These are phyloP conservation scores for Penicillium desertorum DNA, from an alignment of 495 filamentous ascomycete genomes.

Conservation along the genomic window DNA sequence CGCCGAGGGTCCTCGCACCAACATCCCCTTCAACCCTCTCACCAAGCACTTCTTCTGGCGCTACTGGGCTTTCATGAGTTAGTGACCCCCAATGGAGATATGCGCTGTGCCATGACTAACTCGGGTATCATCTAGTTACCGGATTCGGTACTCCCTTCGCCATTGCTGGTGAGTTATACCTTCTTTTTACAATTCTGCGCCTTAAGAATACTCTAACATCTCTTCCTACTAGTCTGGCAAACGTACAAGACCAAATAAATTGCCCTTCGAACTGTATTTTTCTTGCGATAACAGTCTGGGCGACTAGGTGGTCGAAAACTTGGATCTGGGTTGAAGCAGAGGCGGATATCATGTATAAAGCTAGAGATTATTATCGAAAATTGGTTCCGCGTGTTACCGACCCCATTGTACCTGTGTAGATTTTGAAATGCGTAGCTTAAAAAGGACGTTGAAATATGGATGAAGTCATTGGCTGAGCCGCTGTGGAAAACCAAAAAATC, in stretches of 20 bases:
- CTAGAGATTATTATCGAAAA: conserved; percentile 40
- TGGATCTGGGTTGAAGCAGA: conserved; percentile 28
- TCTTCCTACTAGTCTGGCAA: conserved; percentile 71
- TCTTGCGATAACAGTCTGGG: conserved; percentile 23
- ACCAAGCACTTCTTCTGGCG: conserved; percentile 77
- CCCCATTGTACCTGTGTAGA: conserved; percentile 29
- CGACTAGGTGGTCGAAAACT: conserved; percentile 23
- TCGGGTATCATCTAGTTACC: conserved; percentile 46
- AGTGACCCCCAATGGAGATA: conserved; percentile 32
- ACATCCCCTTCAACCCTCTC: conserved; percentile 94
- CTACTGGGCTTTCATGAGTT: conserved; percentile 81
- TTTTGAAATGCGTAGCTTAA: conserved; percentile 17
- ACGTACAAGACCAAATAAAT: conserved; percentile 65
- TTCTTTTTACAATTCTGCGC: neutral
- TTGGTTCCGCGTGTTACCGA: conserved; percentile 17
- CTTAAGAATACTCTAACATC: conserved; percentile 24
- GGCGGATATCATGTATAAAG: conserved; percentile 46
- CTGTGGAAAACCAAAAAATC: conserved; percentile 46
- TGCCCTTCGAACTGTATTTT: conserved; percentile 18
- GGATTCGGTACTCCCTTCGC: conserved; percentile 81
- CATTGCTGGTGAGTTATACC: conserved; percentile 68
- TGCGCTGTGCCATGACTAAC: conserved; percentile 32
- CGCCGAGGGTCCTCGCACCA: conserved; percentile 90
- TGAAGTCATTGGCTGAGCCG: conserved; percentile 53
- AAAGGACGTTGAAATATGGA: conserved; percentile 42